Conservation (phyloP, 169 alveolate genomes). For the Plasmodium knowlesi region DNA sequence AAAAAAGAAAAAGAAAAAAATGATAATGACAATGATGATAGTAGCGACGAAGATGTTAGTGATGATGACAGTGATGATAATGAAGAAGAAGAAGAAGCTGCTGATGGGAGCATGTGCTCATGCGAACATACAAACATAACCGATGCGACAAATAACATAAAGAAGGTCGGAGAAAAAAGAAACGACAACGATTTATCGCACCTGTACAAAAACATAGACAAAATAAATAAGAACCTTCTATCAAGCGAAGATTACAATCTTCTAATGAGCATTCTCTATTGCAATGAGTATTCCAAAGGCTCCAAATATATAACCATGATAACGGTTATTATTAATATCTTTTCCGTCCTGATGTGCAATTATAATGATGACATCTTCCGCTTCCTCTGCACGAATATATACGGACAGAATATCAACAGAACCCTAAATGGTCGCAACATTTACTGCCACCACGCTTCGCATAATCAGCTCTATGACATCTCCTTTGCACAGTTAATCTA, state of each 20-base stretch:
- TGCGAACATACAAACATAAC: not conserved
- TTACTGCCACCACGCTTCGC: not conserved
- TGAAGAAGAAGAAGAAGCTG: not conserved
- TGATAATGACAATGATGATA: not conserved
- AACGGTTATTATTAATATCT: constrained; percentile 55
- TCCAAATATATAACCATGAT: constrained; percentile 61
- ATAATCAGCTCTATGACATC: constrained; percentile 47
- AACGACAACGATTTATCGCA: not conserved
- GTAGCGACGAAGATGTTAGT: not conserved
- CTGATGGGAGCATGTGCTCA: not conserved
- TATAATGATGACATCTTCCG: constrained; percentile 39
- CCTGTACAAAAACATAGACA: constrained; percentile 23
- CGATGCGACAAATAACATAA: constrained; percentile 2
- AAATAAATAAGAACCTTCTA: constrained; percentile 16
- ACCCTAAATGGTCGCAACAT: constrained; percentile 1
- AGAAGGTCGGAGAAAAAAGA: not conserved
- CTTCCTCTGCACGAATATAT: constrained; percentile 39
- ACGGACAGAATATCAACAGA: constrained; percentile 26
- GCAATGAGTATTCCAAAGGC: constrained; percentile 39
- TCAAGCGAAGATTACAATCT: constrained; percentile 20
- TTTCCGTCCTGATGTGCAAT: constrained; percentile 50
- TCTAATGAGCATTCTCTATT: constrained; percentile 25
- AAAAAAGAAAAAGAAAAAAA: not conserved
- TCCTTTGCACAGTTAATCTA: constrained; percentile 72
- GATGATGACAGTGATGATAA: not conserved